phyloP scores from a whole-genome alignment of 164 flowering plant genomes.

The Kingdonia uniflora region DNA sequence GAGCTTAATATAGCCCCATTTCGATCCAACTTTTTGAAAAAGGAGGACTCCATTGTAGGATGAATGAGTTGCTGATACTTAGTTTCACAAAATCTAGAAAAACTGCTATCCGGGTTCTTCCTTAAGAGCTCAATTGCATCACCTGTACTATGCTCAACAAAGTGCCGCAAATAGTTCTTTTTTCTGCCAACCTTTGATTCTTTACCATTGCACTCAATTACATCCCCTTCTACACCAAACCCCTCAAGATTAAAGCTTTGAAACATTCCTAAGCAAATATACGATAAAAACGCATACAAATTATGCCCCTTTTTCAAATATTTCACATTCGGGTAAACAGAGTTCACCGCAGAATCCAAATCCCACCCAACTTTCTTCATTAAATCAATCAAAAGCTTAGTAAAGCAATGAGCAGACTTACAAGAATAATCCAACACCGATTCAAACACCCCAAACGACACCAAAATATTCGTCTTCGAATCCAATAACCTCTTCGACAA shows the following conservation, averaged over 20 bases:
- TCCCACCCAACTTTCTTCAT: constrained; percentile 85
- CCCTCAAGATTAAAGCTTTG: constrained; percentile 42
- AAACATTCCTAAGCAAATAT: constrained; percentile 78
- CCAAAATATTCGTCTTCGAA: constrained; percentile 10
- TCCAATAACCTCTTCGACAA: constrained; percentile 33
- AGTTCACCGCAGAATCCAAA: constrained; percentile 67
- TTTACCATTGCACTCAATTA: constrained; percentile 18
- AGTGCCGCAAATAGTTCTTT: constrained; percentile 30
- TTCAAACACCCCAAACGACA: constrained; percentile 53
- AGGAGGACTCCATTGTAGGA: constrained; percentile 78
- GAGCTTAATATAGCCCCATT: constrained; percentile 47
- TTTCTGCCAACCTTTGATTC: constrained; percentile 8
- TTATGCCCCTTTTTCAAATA: constrained; percentile 57
- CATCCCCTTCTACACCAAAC: constrained; percentile 41
- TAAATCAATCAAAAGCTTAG: constrained; percentile 55
- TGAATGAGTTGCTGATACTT: constrained; percentile 75
- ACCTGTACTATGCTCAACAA: constrained; percentile 47
- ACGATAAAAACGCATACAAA: constrained; percentile 68
- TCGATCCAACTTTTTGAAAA: constrained; percentile 47
- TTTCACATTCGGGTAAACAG: constrained; percentile 44
- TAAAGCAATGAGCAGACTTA: constrained; percentile 42
- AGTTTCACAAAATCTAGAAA: constrained; percentile 61
- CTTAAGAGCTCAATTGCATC: constrained; percentile 59
- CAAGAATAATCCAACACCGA: constrained; percentile 51
- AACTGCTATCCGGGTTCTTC: constrained; percentile 37